phyloP scores from a whole-genome alignment of 2,329 filamentous ascomycete species.

The Sarocladium kiliense region DNA sequence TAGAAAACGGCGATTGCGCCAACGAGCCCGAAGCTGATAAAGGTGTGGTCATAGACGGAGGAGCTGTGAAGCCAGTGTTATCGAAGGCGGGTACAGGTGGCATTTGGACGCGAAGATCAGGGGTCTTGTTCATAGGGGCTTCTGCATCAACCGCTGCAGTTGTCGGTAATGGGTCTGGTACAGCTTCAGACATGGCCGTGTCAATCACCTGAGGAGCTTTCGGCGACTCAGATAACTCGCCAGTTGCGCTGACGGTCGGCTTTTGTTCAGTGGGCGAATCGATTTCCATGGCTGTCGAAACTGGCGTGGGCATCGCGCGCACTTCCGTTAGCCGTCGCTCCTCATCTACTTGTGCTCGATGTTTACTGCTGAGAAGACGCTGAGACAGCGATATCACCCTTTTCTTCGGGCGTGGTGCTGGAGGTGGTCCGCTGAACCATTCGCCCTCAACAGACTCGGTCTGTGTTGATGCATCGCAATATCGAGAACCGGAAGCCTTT shows the following conservation, averaged over 20 bases:
- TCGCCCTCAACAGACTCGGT: conserved; percentile 50
- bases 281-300: conserved; percentile 33
- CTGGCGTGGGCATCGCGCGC: conserved; percentile 16
- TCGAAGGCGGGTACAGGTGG: conserved; percentile 50
- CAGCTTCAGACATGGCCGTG: conserved; percentile 1
- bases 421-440: conserved; percentile 40
- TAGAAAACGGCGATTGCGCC: conserved; percentile 1
- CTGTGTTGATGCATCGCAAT: conserved; percentile 47
- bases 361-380: conserved; percentile 44
- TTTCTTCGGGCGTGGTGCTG: conserved; percentile 35
- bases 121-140: conserved; percentile 31
- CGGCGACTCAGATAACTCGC: conserved; percentile 22
- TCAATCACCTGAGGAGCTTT: conserved; percentile 7
- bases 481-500: conserved; percentile 33
- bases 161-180: conserved; percentile 6
- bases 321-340: conserved; percentile 27
- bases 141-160: conserved; percentile 12
- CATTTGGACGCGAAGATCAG: conserved; percentile 49
- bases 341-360: conserved; percentile 36
- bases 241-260: conserved; percentile 16
- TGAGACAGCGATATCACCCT: conserved; percentile 49
- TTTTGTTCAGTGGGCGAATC: conserved; percentile 31
- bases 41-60: conserved; percentile 31
- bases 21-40: conserved; percentile 30
- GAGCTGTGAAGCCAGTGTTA: conserved; percentile 26